Conservation (phyloP, 768 basidiomycete species). For the Mycena olivaceomarginata region DNA sequence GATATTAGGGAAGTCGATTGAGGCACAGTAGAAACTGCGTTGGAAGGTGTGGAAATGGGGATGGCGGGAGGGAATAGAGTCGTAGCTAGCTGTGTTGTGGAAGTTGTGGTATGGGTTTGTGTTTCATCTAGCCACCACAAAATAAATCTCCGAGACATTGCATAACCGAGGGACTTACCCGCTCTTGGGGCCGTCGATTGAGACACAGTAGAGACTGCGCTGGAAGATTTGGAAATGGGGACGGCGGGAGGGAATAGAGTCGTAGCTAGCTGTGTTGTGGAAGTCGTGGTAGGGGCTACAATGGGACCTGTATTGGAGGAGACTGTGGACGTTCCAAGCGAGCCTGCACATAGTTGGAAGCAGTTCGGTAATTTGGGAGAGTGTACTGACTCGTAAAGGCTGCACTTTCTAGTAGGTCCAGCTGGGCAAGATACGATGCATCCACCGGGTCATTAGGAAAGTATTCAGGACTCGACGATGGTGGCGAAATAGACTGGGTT, state of each 20-base stretch:
- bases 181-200: no score
- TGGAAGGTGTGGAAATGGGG: background rate
- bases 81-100: constrained; percentile 9
- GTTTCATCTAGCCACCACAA: background rate
- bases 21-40: background rate
- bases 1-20: background rate
- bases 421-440: constrained; percentile 59
- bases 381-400: background rate
- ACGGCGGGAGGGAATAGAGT: no score
- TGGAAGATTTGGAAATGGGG: no score
- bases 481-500: constrained; percentile 48
- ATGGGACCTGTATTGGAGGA: background rate
- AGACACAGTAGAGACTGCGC: no score
- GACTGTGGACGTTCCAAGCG: background rate
- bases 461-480: constrained; percentile 42
- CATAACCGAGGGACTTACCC: no score
- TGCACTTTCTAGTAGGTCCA: constrained; percentile 67
- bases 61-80: background rate
- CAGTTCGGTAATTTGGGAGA: background rate
- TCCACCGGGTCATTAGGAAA: constrained; percentile 57
- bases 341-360: background rate
- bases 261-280: no score
- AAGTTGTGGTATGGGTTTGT: background rate
- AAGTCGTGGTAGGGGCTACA: no score
- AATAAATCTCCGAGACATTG: background rate